These are phyloP conservation scores for Hydnum rufescens DNA, from an alignment of 768 basidiomycete genomes.

Conservation along the genomic window DNA sequence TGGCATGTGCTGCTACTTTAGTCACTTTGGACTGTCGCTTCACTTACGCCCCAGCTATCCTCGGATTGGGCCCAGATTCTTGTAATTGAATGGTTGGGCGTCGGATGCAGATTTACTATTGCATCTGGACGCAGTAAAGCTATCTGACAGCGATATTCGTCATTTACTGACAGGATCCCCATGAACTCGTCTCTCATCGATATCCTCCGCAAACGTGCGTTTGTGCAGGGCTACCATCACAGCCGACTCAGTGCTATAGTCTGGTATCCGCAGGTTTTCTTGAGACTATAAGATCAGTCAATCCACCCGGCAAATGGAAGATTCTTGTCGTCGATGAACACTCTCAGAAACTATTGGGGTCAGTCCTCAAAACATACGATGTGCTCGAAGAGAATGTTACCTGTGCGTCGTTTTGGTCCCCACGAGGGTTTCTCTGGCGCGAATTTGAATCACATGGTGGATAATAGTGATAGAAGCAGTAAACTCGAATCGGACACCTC, in stretches of 20 bases:
- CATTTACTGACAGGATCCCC: no score
- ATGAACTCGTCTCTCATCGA: constrained; percentile 10
- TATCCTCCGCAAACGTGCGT: constrained; percentile 10
- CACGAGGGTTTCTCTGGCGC: no score
- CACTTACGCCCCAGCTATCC: no score
- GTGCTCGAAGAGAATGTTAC: constrained; percentile 93
- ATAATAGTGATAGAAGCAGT: constrained; percentile 77
- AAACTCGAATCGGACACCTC: constrained; percentile 59
- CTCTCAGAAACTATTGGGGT: constrained; percentile 62
- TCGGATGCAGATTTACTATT: no score
- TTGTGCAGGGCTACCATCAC: neutral
- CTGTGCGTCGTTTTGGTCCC: constrained; percentile 33
- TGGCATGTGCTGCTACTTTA: no score
- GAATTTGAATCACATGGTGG: neutral
- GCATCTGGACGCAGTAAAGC: no score
- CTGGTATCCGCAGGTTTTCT: constrained; percentile 42
- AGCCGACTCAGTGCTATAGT: neutral
- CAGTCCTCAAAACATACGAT: constrained; percentile 83
- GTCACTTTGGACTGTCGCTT: no score
- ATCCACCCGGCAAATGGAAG: constrained; percentile 85
- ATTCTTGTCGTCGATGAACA: constrained; percentile 91
- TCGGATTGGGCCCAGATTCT: no score
- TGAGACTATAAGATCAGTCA: constrained; percentile 69
- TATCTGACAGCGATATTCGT: no score
- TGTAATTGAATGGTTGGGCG: no score